Base-by-base conservation (phyloP, 208 protist genomes). In the Acanthamoeba divionensis region DNA sequence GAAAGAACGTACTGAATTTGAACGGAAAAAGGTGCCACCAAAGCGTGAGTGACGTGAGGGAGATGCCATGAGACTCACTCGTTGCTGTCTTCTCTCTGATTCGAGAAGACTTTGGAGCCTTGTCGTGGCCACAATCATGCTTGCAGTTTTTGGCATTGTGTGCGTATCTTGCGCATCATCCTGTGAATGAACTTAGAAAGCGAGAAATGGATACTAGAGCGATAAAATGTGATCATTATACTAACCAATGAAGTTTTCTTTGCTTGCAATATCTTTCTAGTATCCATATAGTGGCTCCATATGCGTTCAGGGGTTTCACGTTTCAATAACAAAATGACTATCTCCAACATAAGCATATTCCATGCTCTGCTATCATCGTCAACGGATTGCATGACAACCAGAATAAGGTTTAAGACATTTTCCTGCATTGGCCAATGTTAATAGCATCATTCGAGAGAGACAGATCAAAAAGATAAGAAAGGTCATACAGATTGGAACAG, bases 11-110 rank as follows among this genome's bases (percentile, higher is more conserved):
- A 33, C 71, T 50, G 52, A 62, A 50, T 26, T 80, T 26, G 60
- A 62, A 50, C 71, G 71, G 77, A 36, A 86, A 31, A 54, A 86
- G 5, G 77, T 86, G 6, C 77, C 77, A 47, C 77, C 77, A 66
- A 86, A 86, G 26, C 77, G 77, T 50, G 77, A 86, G 52, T 86
- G 77, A 12, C 77, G 77, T 21, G 77, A 54, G 47, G 77, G 77
- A 45, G 77, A 86, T 21, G 77, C 47, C 77, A 80, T 80, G 24
- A 80, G 31, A 50, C 45, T 80, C 45, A 62, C 60, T 6, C 60
- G 71, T 50, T 80, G 71, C 29, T 57, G n/a, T n/a, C n/a, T n/a
- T n/a, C n/a, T n/a, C n/a, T n/a, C n/a, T n/a, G n/a, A n/a, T n/a
- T n/a, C n/a, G n/a, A n/a, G n/a, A n/a, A n/a, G n/a, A n/a, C n/a